phyloP scores from a whole-genome alignment of 176 grass and related monocot species.

The Musa troglodytarum region DNA sequence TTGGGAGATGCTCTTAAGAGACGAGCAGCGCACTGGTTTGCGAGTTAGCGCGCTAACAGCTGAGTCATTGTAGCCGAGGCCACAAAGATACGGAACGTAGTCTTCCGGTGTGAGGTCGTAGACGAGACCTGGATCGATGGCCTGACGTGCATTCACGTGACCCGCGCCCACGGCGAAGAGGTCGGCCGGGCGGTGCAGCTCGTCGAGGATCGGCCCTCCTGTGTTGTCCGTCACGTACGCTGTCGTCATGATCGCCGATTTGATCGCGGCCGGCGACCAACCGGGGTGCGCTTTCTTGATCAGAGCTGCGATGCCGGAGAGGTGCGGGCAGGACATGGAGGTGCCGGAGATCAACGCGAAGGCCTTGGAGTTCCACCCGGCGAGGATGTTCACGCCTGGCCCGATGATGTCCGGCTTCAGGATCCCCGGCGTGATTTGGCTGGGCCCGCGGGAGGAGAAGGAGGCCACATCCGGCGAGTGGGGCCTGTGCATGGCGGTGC shows the following conservation, averaged over 20 bases:
- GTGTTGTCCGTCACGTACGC: conserved; percentile 1
- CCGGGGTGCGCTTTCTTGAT: conserved; percentile 23
- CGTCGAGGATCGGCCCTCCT: neutral
- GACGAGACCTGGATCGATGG: conserved; percentile 22
- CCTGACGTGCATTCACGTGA: conserved; percentile 25
- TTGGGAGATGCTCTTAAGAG: neutral
- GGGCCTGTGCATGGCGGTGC: neutral
- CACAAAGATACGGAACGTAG: conserved; percentile 10
- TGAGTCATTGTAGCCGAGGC: neutral
- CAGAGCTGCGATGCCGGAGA: conserved; percentile 26
- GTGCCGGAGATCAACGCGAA: conserved; percentile 17
- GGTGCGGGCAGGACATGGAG: conserved; percentile 36
- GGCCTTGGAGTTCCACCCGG: neutral
- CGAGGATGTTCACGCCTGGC: conserved; percentile 27
- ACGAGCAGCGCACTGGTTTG: neutral
- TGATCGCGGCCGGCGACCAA: conserved; percentile 33
- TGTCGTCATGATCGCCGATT: conserved; percentile 37
- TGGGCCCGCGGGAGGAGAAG: conserved; percentile 9
- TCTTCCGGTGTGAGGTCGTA: neutral
- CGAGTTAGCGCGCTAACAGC: neutral
- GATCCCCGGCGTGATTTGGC: conserved; percentile 11
- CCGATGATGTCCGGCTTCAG: conserved; percentile 34
- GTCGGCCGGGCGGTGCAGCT: neutral
- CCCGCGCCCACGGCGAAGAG: conserved; percentile 23
- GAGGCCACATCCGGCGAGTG: neutral